Evolutionary conservation across 1,284 basidiomycete species (phyloP), one percentile per base, ranked within the genome.

Genomic region (Puccinia horiana): DNA sequence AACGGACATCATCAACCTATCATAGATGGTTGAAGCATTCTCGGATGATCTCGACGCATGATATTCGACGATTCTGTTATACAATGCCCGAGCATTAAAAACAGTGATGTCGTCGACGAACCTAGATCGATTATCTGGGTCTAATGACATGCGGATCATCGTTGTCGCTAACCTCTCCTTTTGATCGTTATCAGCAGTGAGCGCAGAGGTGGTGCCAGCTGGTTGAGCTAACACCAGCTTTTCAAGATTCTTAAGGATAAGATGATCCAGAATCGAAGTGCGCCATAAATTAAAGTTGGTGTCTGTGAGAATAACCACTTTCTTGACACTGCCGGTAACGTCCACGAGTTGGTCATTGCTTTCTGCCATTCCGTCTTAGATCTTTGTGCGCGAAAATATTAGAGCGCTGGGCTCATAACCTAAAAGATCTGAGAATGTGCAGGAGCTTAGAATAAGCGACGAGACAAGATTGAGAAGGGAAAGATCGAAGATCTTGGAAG

Each of bases 331-430:
- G 20, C 29, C 56, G 29, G 56, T 8, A 23, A 58, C 29, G 29
- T 58, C 56, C 23, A 58, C 56, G 56, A 58, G 23, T 29, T 6
- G 29, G 9, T 58, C 20, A 8, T 58, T 6, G 20, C 20, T n/a
- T 58, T 23, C 20, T 23, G 20, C 9, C 23, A 58, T n/a, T 23
- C 6, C 9, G 5, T 58, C 29, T 58, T n/a, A 52, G 12, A 52
- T 58, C 9, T 9, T 58, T 58, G 29, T 23, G 42, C 42, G 42
- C 6, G 56, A 23, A 6, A 6, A 58, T n/a, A 8, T 58, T 23
- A 29, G 20, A 58, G 29, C 56, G 56, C 56, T 58, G 56, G 56
- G 56, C 56, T 58, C 56, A 58, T 58, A 58, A 58, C 56, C 56
- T 58, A 29, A 9, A 29, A 9, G 29, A 58, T 58, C 23, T 52